Evolutionary conservation across 2,329 filamentous ascomycete species (phyloP), one percentile per base, ranked within the genome.

Genomic region (Botrytis paeoniae): DNA sequence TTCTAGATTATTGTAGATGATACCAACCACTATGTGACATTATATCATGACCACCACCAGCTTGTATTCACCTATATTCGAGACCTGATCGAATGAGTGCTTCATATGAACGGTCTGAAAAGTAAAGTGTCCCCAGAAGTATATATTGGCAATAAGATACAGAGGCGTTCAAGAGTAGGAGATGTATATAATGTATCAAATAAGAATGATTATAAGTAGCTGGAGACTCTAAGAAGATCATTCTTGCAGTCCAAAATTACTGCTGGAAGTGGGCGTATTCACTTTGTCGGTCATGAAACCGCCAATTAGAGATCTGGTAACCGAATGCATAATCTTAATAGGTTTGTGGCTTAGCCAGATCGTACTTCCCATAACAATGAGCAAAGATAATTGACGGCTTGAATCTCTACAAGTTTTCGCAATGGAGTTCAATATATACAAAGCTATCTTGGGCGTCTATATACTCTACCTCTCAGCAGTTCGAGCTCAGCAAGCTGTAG

Each of bases 151-250:
- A n/a, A n/a, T 14, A 51, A 14, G 25, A 16, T 16, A 16, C 2
- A 16, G 5, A n/a, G 5, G 25, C 48, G 22, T n/a, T 7, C 48
- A 54, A 54, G 2, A n/a, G 25, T 7, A n/a, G 16, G n/a, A 54
- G 25, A 16, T 7, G 1, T 7, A 2, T 3, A 54, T 16, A 16
- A 0, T 5, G 2, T 16, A 5, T 54, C 12, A n/a, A 7, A n/a
- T 54, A n/a, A n/a, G 12, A 12, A n/a, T 54, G 12, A n/a, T n/a
- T 16, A 3, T 3, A 54, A 54, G 25, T 48, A 10, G 18, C 43
- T 45, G 20, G 22, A 51, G 14, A 14, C 10, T 54, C 0, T 54
- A n/a, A 54, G 12, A 54, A 54, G 10, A 54, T n/a, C 5, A 16
- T 54, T 22, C 3, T 22, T 14, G 12, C 3, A n/a, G 2, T n/a